These are phyloP conservation scores for Suhomyces wounanorum DNA, from an alignment of 1,139 yeast species.

Conservation along the genomic window DNA sequence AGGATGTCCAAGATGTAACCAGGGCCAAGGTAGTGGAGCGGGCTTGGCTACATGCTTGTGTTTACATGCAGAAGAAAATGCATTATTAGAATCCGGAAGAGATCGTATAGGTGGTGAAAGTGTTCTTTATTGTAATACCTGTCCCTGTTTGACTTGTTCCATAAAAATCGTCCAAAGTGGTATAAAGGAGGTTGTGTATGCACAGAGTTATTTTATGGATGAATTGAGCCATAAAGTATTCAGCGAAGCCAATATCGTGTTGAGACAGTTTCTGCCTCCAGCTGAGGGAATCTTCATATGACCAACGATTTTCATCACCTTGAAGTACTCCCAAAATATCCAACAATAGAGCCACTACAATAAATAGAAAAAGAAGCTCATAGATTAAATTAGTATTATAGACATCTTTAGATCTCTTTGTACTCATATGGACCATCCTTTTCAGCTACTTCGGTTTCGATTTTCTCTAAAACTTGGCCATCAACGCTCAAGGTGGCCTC, in stretches of 20 bases:
- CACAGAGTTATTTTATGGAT: constrained; percentile 93
- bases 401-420: constrained; percentile 43
- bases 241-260: constrained; percentile 66
- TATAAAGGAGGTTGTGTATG: constrained; percentile 87
- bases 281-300: constrained; percentile 45
- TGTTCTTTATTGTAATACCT: constrained; percentile 87
- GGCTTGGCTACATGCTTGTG: constrained; percentile 81
- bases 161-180: constrained; percentile 95
- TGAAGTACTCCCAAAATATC: background rate
- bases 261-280: constrained; percentile 77
- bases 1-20: constrained; percentile 87
- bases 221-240: constrained; percentile 67
- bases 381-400: background rate
- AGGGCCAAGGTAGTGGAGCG: constrained; percentile 62
- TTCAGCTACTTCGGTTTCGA: constrained; percentile 57
- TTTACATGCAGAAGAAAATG: constrained; percentile 96
- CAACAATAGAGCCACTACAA: background rate
- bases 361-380: background rate
- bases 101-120: constrained; percentile 59
- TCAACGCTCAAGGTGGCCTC: constrained; percentile 60
- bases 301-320: background rate
- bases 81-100: constrained; percentile 89
- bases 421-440: constrained; percentile 83
- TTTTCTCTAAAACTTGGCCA: constrained; percentile 55
- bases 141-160: constrained; percentile 95